phyloP scores from a whole-genome alignment of 306 rosid species.

The Mimosa bimucronata region DNA sequence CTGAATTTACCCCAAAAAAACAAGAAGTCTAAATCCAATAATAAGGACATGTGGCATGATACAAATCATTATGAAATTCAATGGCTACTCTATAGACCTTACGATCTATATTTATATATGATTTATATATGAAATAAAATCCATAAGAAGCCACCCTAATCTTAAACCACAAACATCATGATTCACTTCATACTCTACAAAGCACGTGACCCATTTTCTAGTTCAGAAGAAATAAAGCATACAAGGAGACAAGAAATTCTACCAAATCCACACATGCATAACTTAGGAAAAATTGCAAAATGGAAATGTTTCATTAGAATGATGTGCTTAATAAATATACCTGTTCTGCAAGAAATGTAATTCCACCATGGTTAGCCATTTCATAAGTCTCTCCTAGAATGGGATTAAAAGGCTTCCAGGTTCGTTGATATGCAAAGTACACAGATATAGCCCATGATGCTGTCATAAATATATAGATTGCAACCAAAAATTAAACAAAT shows the following conservation, averaged over 20 bases:
- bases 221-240: not conserved
- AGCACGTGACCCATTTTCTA: not conserved
- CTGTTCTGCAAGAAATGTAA: constrained; percentile 74
- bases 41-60: not conserved
- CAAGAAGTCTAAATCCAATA: not conserved
- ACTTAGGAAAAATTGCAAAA: not conserved
- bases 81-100: not conserved
- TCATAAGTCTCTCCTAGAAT: constrained; percentile 85
- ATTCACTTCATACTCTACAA: not conserved
- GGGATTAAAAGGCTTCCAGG: constrained; percentile 88
- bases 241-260: not conserved
- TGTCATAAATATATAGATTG: constrained; percentile 38
- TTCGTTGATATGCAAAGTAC: constrained; percentile 72
- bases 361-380: constrained; percentile 60
- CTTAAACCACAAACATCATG: not conserved
- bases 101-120: not conserved
- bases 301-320: constrained; percentile 2
- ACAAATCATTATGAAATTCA: not conserved
- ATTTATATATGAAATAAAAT: too few species aligned
- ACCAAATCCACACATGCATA: not conserved
- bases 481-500: not conserved
- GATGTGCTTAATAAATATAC: constrained; percentile 40
- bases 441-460: constrained; percentile 78
- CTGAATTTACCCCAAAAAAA: constrained; percentile 35
- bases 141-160: not conserved